Conservation (phyloP, 2,329 filamentous ascomycete genomes). For the Ambrosiella xylebori region DNA sequence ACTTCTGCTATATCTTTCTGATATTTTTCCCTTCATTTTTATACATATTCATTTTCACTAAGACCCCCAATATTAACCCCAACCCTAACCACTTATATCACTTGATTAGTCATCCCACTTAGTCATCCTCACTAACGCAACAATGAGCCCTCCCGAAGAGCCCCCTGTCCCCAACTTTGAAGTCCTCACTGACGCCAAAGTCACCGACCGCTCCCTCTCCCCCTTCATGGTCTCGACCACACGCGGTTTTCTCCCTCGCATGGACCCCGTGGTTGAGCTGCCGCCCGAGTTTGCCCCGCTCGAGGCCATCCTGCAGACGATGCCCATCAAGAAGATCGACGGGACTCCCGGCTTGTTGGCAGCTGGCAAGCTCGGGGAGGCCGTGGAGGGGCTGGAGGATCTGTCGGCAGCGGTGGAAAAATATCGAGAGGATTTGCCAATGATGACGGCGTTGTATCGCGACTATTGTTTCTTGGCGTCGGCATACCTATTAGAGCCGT, state of each 20-base stretch:
- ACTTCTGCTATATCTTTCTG: slow-evolving; percentile 3
- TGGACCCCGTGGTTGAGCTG: slow-evolving; percentile 43
- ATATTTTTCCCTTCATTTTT: slow-evolving; percentile 14
- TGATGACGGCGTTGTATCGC: slow-evolving; percentile 74
- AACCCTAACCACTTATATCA: neutral
- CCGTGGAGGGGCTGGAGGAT: slow-evolving; percentile 61
- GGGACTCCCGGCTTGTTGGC: slow-evolving; percentile 66
- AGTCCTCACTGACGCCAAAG: slow-evolving; percentile 45
- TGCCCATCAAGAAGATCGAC: slow-evolving; percentile 60
- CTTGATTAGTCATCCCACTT: no score
- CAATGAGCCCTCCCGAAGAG: slow-evolving; percentile 10
- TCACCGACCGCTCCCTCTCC: slow-evolving; percentile 44
- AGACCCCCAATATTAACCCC: slow-evolving; percentile 12
- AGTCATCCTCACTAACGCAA: neutral
- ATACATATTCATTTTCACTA: slow-evolving; percentile 11
- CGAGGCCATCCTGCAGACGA: slow-evolving; percentile 53
- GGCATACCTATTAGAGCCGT: slow-evolving; percentile 80
- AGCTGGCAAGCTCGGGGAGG: slow-evolving; percentile 52
- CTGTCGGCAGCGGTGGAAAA: slow-evolving; percentile 56
- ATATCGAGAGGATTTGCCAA: slow-evolving; percentile 53
- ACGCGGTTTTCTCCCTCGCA: slow-evolving; percentile 56
- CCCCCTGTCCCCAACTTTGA: slow-evolving; percentile 28
- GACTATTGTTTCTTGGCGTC: slow-evolving; percentile 87
- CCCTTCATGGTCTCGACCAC: slow-evolving; percentile 67
- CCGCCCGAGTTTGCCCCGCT: slow-evolving; percentile 58